Base-by-base conservation (phyloP, 1,284 basidiomycete species). In the Cutaneotrichosporon cavernicola region DNA sequence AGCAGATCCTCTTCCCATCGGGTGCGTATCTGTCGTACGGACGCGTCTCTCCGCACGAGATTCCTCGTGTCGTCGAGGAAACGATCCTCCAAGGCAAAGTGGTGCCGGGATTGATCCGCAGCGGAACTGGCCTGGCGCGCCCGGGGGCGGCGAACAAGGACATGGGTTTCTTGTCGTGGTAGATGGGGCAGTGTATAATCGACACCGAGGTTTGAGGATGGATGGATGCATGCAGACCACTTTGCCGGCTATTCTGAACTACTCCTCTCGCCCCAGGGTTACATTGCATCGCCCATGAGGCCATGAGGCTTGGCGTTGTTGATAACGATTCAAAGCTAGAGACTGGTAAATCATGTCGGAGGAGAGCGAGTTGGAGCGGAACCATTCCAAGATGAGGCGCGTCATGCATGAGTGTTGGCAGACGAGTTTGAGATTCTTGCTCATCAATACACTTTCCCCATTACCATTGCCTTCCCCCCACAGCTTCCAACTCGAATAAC, bases 11-110 rank as follows among this genome's bases (percentile, higher is more conserved):
- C 78, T 90, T 89, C 64, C 92, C 94, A 0, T 86, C 88, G 62
- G 93, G 93, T 18, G 85, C 88, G 31, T 87, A 88, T 53, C 84
- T 96, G 31, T 95, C 92, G 87, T 97, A 97, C 74, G 95, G 94
- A n/a, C 88, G 95, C 38, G 92, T 96, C 2, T 89, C 89, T 46
- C 88, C 93, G 11, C 89, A 92, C 73, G 90, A 95, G 73, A 89
- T 93, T 55, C 89, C 91, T 56, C 85, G 88, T 6, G 89, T 97
- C 60, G 92, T 97, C 51, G 85, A 88, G 72, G 88, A 92, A 70
- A 97, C 94, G 9, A 88, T 97, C 63, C 83, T 92, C 63, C 83
- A 86, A 14, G 94, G 94, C 4, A 86, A 88, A 73, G 84, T 97
- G 52, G 85, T 97, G 16, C 89, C 91, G 1, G 86, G 89, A 11